These are phyloP conservation scores for Astrocystis sublimbata DNA, from an alignment of 495 filamentous ascomycete genomes.

Conservation along the genomic window DNA sequence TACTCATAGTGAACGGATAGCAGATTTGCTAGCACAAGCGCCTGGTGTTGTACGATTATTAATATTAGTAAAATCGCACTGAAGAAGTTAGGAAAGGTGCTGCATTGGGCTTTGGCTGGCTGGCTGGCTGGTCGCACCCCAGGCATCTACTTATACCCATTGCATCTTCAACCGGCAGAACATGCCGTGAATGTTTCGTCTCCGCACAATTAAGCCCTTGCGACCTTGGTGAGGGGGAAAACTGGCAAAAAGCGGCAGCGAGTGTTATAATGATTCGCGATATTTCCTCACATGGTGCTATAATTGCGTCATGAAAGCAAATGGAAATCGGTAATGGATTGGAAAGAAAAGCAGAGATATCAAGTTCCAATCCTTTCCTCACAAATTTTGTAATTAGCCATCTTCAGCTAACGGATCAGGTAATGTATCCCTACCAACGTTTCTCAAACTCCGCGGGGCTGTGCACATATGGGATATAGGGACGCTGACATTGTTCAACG, in stretches of 20 bases:
- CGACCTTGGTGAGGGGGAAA: neutral
- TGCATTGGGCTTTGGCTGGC: too few relatives aligned
- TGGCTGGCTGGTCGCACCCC: neutral
- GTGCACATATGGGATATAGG: too few relatives aligned
- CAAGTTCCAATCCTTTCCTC: neutral
- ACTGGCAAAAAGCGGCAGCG: neutral
- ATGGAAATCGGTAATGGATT: neutral
- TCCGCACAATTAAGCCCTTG: neutral
- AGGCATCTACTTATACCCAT: constrained; percentile 6
- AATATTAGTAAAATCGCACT: too few relatives aligned
- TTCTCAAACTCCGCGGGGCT: too few relatives aligned
- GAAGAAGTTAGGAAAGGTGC: neutral
- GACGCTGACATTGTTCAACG: too few relatives aligned
- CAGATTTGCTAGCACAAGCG: neutral
- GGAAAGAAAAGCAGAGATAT: neutral
- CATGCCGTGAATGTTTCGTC: neutral
- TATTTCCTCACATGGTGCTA: neutral
- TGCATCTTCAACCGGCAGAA: neutral
- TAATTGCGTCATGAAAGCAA: constrained; percentile 8
- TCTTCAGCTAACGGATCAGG: neutral
- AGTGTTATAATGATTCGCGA: neutral
- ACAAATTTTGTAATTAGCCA: neutral
- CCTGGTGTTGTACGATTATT: neutral
- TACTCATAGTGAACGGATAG: neutral
- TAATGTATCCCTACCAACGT: too few relatives aligned